Base-by-base conservation (phyloP, 2,329 filamentous ascomycete genomes). In the Zelopaecilomyces penicillatus region DNA sequence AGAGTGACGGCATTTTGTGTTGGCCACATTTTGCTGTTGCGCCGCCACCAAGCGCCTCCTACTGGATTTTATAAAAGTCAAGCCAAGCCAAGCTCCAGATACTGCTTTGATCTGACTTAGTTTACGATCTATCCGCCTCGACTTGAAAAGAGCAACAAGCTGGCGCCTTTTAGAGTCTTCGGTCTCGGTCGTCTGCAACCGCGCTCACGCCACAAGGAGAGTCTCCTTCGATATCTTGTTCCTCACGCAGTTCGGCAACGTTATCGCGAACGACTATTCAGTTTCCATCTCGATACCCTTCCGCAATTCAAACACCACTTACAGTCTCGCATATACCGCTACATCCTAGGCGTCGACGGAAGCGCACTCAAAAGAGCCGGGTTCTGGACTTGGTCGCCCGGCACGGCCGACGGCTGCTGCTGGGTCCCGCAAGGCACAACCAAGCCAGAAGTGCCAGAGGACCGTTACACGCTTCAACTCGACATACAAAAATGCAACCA, bases 311-410 rank as follows among this genome's bases (percentile, higher is more conserved):
- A 83, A 57, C 79, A 83, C 59, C 73, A 75, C 43, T 67, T 87
- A 6, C 88, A 95, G 65, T 82, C 82, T 33, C 78, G 81, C 45
- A 80, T 95, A 52, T 94, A 93, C 60, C 75, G 75, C 38, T 86
- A 83, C 51, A 73, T 94, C 45, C 68, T 90, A 50, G 71, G 53
- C 76, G 78, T 41, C 82, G 87, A 63, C 70, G 67, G 39, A 74
- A 68, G 54, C 71, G 74, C 49, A 64, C 66, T 53, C 68, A 74
- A 52, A 67, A 69, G 59, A 69, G 63, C 51, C 65, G 68, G 40
- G 60, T 74, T 49, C 55, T 74, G 49, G 70, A 75, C 53, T 53
- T 65, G 28, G 59, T 68, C 51, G 57, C 58, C 35, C 57, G 63
- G 46, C 65, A 68, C 50, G 64, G 66, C 54, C 64, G 69, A 54